Percentiles rank a stretch among this genome's conserved stretches.
phyloP scores from a whole-genome alignment of 345 rosid genomes.

The Salix koriyanagi region DNA sequence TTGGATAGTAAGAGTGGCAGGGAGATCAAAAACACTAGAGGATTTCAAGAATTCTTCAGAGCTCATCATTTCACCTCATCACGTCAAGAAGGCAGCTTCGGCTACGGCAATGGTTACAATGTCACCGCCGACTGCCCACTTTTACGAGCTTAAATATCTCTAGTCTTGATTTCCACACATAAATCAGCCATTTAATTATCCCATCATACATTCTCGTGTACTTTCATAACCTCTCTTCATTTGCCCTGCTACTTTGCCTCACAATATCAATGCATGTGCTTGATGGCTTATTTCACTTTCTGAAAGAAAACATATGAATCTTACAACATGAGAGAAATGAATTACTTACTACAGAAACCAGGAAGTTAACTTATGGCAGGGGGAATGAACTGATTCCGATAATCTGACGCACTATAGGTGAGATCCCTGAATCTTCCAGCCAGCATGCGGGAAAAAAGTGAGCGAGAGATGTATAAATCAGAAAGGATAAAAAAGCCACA shows the following conservation, averaged over 20 bases:
- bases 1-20: no score
- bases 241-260: background rate
- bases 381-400: background rate
- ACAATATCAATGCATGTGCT: background rate
- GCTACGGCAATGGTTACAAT: background rate
- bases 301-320: background rate
- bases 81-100: background rate
- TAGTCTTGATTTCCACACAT: background rate
- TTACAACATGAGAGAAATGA: background rate
- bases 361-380: background rate
- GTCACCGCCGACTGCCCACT: background rate
- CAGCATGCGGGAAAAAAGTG: background rate
- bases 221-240: background rate
- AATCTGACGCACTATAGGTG: background rate
- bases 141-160: background rate
- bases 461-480: background rate
- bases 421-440: background rate
- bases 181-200: background rate
- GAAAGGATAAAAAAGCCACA: background rate
- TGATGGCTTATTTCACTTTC: background rate
- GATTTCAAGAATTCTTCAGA: background rate
- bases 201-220: background rate
- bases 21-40: background rate
- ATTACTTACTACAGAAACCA: background rate
- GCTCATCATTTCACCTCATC: background rate